Evolutionary conservation across 345 rosid genomes (phyloP).

Genomic region (Odontarrhena argentea): DNA sequence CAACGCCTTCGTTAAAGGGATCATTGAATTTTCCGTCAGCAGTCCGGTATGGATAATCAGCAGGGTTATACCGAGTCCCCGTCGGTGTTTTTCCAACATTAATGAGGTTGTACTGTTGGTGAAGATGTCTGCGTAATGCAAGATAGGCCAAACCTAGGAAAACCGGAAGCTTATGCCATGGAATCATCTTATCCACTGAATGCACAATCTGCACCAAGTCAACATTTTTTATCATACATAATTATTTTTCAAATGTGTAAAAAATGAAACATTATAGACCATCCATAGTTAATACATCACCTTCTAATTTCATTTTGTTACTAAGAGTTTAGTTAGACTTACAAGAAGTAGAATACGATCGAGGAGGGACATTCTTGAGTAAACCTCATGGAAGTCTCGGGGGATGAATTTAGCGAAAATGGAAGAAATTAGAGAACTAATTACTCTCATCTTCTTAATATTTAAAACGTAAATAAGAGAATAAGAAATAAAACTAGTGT

Average conservation of each 20-base stretch:
- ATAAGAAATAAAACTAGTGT: not conserved
- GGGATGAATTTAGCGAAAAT: slow-evolving; percentile 38
- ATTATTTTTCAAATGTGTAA: not conserved
- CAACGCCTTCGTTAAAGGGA: slow-evolving; percentile 55
- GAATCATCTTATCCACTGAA: slow-evolving; percentile 45
- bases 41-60: slow-evolving; percentile 55
- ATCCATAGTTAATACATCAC: not conserved
- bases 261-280: not conserved
- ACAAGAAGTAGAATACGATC: slow-evolving; percentile 54
- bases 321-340: slow-evolving; percentile 17
- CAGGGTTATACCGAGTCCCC: slow-evolving; percentile 51
- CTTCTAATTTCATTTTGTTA: no score
- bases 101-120: slow-evolving; percentile 55
- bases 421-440: slow-evolving; percentile 26
- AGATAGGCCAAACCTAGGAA: slow-evolving; percentile 52
- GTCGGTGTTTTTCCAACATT: slow-evolving; percentile 54
- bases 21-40: slow-evolving; percentile 53
- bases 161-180: slow-evolving; percentile 63
- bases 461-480: not conserved
- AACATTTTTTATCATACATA: not conserved
- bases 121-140: slow-evolving; percentile 54
- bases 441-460: slow-evolving; percentile 9
- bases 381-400: slow-evolving; percentile 47
- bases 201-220: slow-evolving; percentile 50
- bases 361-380: slow-evolving; percentile 44